phyloP scores from a whole-genome alignment of 2,329 filamentous ascomycete species.

The Trichophyton verrucosum region DNA sequence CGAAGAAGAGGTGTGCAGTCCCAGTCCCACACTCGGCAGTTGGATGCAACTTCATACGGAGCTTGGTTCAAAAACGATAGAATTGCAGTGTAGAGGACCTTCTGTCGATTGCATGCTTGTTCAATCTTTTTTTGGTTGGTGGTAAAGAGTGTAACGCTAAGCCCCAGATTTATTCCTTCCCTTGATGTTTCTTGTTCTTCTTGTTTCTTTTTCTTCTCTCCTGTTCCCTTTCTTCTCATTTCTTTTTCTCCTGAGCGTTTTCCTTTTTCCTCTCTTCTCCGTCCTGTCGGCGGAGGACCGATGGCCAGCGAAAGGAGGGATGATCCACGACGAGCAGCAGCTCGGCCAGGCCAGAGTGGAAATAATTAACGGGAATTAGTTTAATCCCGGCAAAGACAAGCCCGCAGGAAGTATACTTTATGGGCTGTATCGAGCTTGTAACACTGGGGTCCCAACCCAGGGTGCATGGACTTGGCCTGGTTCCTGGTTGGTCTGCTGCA shows the following conservation, averaged over 20 bases:
- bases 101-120: background rate
- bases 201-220: background rate
- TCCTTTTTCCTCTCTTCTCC: background rate
- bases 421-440: background rate
- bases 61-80: background rate
- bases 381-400: background rate
- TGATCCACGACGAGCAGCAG: background rate
- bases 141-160: background rate
- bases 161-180: background rate
- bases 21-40: background rate
- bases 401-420: background rate
- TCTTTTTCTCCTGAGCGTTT: background rate
- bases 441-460: background rate
- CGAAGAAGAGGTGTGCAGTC: background rate
- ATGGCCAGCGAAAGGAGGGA: background rate
- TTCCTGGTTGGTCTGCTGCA: background rate
- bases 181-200: background rate
- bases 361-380: conserved; percentile 3
- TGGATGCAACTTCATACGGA: conserved; percentile 4
- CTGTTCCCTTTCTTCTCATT: background rate
- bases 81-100: background rate
- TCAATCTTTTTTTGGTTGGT: background rate
- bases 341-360: background rate
- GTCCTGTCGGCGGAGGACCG: background rate
- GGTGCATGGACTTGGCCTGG: background rate